Percentiles rank a stretch among this genome's conserved stretches.
These are phyloP conservation scores for Volvox reticuliferus DNA, from an alignment of 139 green algal species.

Conservation along the genomic window DNA sequence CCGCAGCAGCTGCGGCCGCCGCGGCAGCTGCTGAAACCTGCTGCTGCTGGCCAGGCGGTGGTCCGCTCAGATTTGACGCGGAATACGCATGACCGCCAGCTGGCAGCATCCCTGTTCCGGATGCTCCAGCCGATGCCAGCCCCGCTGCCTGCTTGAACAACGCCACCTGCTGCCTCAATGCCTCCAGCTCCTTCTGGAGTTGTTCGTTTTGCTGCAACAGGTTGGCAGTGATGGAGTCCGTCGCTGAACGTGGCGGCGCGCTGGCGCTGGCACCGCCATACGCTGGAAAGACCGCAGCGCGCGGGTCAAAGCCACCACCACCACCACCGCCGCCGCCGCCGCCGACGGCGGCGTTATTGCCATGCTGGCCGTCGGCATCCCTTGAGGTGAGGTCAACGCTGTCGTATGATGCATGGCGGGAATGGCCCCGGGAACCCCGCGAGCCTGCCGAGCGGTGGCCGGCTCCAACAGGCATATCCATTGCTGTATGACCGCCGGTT, in stretches of 20 bases:
- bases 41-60: background rate
- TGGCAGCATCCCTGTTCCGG: background rate
- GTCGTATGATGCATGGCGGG: conserved; percentile 31
- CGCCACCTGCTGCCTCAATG: conserved; percentile 26
- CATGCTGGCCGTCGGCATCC: background rate
- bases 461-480: background rate
- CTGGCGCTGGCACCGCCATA: background rate
- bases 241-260: background rate
- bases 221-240: background rate
- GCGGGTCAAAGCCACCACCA: background rate
- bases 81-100: background rate
- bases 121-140: background rate
- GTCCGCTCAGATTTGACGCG: background rate
- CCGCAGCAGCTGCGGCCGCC: background rate
- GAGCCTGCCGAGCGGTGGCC: background rate
- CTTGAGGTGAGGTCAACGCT: background rate
- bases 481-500: too few species aligned
- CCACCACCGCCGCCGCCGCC: background rate
- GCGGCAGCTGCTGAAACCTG: background rate
- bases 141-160: conserved; percentile 1
- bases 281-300: background rate
- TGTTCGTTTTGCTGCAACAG: conserved; percentile 40
- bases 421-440: conserved; percentile 34
- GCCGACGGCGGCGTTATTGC: background rate
- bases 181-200: conserved; percentile 10